Conservation (phyloP, 495 filamentous ascomycete species). For the Daldinia vernicosa region DNA sequence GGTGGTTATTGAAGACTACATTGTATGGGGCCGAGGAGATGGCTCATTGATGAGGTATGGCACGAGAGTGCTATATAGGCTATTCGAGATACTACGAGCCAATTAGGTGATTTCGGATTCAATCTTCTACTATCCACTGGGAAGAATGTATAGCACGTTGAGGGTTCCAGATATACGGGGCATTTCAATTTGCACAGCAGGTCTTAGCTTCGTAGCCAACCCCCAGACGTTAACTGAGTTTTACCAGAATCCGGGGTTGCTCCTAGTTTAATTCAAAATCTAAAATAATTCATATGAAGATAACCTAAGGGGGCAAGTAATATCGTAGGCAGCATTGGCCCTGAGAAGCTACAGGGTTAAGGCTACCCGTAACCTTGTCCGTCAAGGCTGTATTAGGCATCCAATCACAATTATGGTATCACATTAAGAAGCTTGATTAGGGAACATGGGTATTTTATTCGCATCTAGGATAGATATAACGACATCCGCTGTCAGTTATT, state of each 20-base stretch:
- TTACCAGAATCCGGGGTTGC: too few species aligned
- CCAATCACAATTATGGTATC: background rate
- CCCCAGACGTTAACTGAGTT: too few species aligned
- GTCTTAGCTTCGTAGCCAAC: too few species aligned
- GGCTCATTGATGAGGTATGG: background rate
- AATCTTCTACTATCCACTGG: too few species aligned
- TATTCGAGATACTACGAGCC: too few species aligned
- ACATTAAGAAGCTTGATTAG: background rate
- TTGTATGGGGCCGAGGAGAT: background rate
- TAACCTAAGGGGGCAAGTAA: too few species aligned
- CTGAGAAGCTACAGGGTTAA: background rate
- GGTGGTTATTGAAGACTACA: background rate
- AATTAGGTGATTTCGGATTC: too few species aligned
- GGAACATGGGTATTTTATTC: background rate
- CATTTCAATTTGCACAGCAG: too few species aligned
- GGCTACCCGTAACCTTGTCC: background rate
- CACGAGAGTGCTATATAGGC: background rate
- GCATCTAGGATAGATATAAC: background rate
- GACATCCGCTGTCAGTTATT: background rate
- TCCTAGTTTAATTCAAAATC: too few species aligned
- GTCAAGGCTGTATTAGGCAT: background rate
- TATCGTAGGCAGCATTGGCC: background rate
- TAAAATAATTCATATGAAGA: too few species aligned
- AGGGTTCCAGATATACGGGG: too few species aligned
- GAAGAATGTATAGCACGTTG: too few species aligned